phyloP scores from a whole-genome alignment of 177 flowering plant species.

The Telopea speciosissima region DNA sequence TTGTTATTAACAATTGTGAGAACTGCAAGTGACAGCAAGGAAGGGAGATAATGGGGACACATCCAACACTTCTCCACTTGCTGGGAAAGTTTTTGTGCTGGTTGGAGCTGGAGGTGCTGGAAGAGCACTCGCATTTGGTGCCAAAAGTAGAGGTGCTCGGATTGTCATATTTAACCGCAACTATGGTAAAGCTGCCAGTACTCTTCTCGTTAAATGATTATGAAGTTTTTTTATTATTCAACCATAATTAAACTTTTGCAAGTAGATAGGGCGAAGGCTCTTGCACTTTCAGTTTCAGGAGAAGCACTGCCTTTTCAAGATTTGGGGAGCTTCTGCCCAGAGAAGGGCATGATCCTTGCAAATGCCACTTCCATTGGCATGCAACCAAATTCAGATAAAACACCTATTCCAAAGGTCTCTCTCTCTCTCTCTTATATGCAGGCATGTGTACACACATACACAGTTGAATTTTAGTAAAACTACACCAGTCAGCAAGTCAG shows the following conservation, averaged over 20 bases:
- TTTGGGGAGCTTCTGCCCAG: slow-evolving; percentile 31
- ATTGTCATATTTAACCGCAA: slow-evolving; percentile 41
- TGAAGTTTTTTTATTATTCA: background rate
- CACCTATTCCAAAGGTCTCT: slow-evolving; percentile 46
- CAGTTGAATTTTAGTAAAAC: too few species aligned
- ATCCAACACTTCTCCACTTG: slow-evolving; percentile 33
- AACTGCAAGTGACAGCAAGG: slow-evolving; percentile 22
- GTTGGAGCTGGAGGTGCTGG: slow-evolving; percentile 75
- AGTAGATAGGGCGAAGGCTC: slow-evolving; percentile 45
- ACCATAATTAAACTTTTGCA: background rate
- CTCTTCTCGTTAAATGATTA: background rate
- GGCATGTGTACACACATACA: background rate
- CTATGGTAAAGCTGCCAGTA: slow-evolving; percentile 28
- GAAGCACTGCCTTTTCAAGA: slow-evolving; percentile 35
- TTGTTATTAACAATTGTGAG: slow-evolving; percentile 8
- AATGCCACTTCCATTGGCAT: slow-evolving; percentile 57
- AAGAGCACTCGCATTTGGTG: slow-evolving; percentile 63
- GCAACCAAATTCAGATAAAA: slow-evolving; percentile 39
- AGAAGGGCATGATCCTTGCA: slow-evolving; percentile 53
- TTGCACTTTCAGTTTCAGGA: slow-evolving; percentile 46
- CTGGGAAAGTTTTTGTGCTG: slow-evolving; percentile 50
- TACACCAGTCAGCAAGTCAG: too few species aligned
- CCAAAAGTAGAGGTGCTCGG: slow-evolving; percentile 50
- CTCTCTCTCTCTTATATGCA: too few species aligned
- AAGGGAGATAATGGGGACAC: slow-evolving; percentile 12